Evolutionary conservation across 768 basidiomycete genomes (phyloP), one percentile per base, ranked within the genome.

Genomic region (Nidularia sp.): DNA sequence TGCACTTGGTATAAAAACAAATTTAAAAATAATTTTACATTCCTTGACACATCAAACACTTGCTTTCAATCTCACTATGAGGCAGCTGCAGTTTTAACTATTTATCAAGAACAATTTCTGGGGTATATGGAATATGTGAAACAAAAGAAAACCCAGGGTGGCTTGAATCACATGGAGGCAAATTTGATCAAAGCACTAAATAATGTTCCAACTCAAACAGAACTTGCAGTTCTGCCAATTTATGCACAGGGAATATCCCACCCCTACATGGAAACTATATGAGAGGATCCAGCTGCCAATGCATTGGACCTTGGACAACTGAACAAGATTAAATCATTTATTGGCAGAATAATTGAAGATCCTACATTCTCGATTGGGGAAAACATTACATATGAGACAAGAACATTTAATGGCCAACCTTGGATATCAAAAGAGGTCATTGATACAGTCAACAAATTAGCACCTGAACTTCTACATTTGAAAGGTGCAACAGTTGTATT

Each of bases 31-130:
- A 42, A 35, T 31, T 61, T 65, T 25, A 57, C 55, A 35, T 64
- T 63, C 56, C 65, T 61, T 29, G 58, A 65, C 46, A 62, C 60
- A 22, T 62, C 55, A 29, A 67, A 65, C 33, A 65, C 55, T 18
- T 52, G 55, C 0, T 67, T 62, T 49, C 57, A 59, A 25, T 62
- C 56, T n/a, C 52, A 60, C 48, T 64, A 57, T 55, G 54, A 63
- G 45, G 61, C 60, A 34, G 58, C 61, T 10, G 58, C 50, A 6
- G 63, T 50, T 4, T 43, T 70, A 1, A 53, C 65, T 32, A 42
- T 61, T 0, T 50, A 70, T 48, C 55, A 51, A 5, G 41, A 60
- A 2, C 25, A 60, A 1, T 59, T 65, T 33, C 42, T 65, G 18
- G 50, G 39, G 10, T 65, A 57, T 48, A 43, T 67, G 3, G 55